These are phyloP conservation scores for Acanthamoeba lenticulata DNA, from an alignment of 208 protist genomes.

Conservation along the genomic window DNA sequence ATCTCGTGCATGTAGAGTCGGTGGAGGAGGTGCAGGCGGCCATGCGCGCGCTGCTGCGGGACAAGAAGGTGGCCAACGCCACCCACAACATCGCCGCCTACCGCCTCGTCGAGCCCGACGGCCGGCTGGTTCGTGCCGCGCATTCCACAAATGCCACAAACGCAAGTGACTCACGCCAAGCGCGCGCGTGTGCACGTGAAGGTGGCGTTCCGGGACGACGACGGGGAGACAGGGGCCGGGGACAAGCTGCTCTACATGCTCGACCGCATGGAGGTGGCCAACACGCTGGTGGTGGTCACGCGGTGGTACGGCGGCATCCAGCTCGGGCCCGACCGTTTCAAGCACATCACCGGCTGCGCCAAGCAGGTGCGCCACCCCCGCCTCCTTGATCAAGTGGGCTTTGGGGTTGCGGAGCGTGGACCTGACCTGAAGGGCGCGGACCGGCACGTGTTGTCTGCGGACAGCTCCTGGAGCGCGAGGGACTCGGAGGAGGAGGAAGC, in stretches of 20 bases:
- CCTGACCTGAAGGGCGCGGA: no score
- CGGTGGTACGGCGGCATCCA: constrained; percentile 96
- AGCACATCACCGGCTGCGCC: constrained; percentile 56
- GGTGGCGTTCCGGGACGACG: constrained; percentile 93
- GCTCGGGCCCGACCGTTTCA: constrained; percentile 94
- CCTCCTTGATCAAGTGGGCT: neutral
- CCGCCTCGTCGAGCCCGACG: constrained; percentile 83
- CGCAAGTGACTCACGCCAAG: neutral
- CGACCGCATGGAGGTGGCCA: constrained; percentile 60
- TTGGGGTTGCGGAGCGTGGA: no score
- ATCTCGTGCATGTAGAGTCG: constrained; percentile 53
- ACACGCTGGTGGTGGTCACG: constrained; percentile 91
- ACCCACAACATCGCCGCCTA: constrained; percentile 94
- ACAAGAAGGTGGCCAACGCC: constrained; percentile 75
- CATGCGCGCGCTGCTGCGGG: constrained; percentile 16
- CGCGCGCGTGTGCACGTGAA: constrained; percentile 78
- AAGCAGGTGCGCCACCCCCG: neutral
- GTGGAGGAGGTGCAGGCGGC: constrained; percentile 68
- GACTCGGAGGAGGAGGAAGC: no score
- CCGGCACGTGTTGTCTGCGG: no score
- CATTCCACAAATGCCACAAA: neutral
- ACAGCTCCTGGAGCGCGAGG: no score
- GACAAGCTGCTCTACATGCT: constrained; percentile 75
- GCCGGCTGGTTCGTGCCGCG: neutral
- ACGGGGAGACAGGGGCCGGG: constrained; percentile 89